Percentiles rank a stretch among this genome's conserved stretches.
Conservation (phyloP, 208 protist genomes). For the Tritrichomonas musculus region DNA sequence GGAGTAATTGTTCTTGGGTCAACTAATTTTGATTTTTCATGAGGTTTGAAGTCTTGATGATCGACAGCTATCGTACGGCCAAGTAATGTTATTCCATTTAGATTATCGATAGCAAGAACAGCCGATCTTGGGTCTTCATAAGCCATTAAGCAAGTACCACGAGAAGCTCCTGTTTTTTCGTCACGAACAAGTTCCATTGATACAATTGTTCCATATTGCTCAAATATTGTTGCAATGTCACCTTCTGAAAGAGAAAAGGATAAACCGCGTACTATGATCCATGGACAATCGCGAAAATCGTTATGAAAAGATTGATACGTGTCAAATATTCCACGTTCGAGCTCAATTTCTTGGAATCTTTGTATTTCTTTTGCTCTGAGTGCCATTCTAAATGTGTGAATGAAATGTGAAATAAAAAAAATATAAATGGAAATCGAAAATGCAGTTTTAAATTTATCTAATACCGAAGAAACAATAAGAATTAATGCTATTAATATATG, state of each 20-base stretch:
- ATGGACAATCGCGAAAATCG: neutral
- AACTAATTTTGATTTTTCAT: neutral
- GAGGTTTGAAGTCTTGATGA: neutral
- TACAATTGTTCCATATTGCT: constrained; percentile 47
- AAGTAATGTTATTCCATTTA: constrained; percentile 62
- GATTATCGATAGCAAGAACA: constrained; percentile 76
- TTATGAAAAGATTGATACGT: neutral
- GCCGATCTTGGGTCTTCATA: constrained; percentile 64
- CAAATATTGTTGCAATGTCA: constrained; percentile 38
- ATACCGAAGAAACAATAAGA: no score
- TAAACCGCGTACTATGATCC: constrained; percentile 43
- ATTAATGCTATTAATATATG: no score
- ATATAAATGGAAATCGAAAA: no score
- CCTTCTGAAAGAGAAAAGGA: constrained; percentile 47
- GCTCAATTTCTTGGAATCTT: constrained; percentile 13
- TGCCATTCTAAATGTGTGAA: neutral
- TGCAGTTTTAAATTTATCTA: no score
- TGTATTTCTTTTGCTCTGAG: neutral
- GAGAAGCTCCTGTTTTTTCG: constrained; percentile 51
- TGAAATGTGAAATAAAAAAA: no score
- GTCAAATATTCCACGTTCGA: neutral
- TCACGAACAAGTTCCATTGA: constrained; percentile 47
- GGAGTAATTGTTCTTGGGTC: neutral
- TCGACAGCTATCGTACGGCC: neutral
- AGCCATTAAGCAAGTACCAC: constrained; percentile 48